Conservation (phyloP, 352 stramenopile genomes). For the Sclerospora graminicola region DNA sequence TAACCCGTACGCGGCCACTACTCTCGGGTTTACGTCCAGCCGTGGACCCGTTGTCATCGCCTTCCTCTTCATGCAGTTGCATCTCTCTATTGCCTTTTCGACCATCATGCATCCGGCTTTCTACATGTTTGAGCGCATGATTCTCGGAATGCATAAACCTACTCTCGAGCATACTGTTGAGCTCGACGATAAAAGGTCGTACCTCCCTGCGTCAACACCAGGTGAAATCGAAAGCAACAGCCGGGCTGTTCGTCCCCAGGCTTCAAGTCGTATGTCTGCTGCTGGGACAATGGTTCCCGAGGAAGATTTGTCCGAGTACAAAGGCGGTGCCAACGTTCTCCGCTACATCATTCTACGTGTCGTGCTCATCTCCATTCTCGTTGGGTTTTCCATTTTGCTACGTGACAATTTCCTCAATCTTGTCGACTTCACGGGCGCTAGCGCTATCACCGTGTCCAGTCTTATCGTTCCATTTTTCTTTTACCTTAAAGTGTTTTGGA, state of each 20-base stretch:
- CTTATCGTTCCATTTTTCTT: slow-evolving; percentile 34
- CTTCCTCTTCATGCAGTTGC: slow-evolving; percentile 22
- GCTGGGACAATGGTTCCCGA: slow-evolving; percentile 14
- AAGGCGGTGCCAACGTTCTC: slow-evolving; percentile 18
- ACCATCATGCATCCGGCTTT: slow-evolving; percentile 19
- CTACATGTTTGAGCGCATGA: slow-evolving; percentile 19
- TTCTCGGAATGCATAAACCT: slow-evolving; percentile 15
- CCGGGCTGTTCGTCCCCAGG: neutral
- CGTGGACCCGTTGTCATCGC: slow-evolving; percentile 16
- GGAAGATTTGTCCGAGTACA: slow-evolving; percentile 28
- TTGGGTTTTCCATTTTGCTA: slow-evolving; percentile 28
- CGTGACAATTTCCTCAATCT: slow-evolving; percentile 36
- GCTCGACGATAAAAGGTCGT: slow-evolving; percentile 24
- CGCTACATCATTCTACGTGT: slow-evolving; percentile 28
- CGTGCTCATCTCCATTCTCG: slow-evolving; percentile 23
- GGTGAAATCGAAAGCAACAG: slow-evolving; percentile 22
- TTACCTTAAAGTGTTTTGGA: slow-evolving; percentile 42
- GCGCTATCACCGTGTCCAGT: slow-evolving; percentile 30
- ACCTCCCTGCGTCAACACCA: slow-evolving; percentile 12
- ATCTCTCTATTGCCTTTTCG: slow-evolving; percentile 16
- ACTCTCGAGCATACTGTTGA: neutral
- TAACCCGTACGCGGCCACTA: slow-evolving; percentile 10
- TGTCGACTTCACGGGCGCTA: slow-evolving; percentile 37
- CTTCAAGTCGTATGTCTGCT: slow-evolving; percentile 2
- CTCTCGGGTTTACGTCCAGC: slow-evolving; percentile 9